Conservation (phyloP, 345 rosid genomes). For the Raphanus raphanistrum region DNA sequence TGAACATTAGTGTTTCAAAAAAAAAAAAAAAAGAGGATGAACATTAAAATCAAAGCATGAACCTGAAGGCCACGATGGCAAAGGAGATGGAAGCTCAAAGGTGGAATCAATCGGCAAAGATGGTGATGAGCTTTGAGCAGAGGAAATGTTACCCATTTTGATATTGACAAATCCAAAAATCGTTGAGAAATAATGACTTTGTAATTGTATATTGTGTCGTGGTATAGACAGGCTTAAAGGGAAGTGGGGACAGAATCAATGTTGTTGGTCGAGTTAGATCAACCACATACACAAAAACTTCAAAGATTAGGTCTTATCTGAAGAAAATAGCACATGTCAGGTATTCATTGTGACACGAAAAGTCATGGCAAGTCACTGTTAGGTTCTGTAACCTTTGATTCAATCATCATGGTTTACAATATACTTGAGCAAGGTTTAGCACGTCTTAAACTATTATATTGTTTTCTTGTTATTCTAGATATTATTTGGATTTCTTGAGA, state of each 20-base stretch:
- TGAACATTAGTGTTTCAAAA: too few relatives aligned
- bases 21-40: too few relatives aligned
- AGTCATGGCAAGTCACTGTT: conserved; percentile 32
- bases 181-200: conserved; percentile 7
- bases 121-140: conserved; percentile 32
- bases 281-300: conserved; percentile 32
- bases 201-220: conserved; percentile 1
- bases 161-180: conserved; percentile 5
- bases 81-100: conserved; percentile 58
- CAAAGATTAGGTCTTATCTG: conserved; percentile 28
- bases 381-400: conserved; percentile 16
- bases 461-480: background rate
- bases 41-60: background rate
- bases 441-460: conserved; percentile 9
- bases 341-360: conserved; percentile 29
- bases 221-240: conserved; percentile 6
- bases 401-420: conserved; percentile 4
- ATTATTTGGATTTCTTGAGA: background rate
- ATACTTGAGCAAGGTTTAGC: conserved; percentile 10
- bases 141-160: conserved; percentile 42
- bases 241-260: conserved; percentile 33
- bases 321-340: conserved; percentile 28
- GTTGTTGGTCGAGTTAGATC: conserved; percentile 24
- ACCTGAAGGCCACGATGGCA: conserved; percentile 68
- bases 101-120: conserved; percentile 49